Evolutionary conservation across 805 yeast species (phyloP), one percentile per base, ranked within the genome.

Genomic region (Metschnikowia shivogae): DNA sequence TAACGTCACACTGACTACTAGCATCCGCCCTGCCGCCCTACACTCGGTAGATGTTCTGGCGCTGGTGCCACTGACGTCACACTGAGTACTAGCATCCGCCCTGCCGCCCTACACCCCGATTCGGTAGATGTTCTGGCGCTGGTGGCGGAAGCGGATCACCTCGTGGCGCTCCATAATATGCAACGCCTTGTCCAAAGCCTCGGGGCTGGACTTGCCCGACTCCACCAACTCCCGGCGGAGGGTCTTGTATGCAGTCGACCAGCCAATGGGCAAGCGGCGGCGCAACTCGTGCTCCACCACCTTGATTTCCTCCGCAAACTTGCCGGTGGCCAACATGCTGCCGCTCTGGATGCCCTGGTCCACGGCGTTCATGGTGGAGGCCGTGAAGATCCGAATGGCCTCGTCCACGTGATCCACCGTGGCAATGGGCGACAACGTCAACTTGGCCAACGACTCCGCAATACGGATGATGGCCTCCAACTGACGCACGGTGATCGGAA

Each of bases 311-410:
- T 77, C 77, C 38, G 81, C 76, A 47, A 83, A 69, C 46, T 82
- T 82, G 30, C 81, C 79, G 49, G 80, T 79, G 5, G 78, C 70
- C 34, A 75, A 55, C 42, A 63, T 48, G 11, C 68, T 70, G 5
- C 68, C 70, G 28, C 64, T 64, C 13, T 66, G 77, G 36, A 78
- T 77, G 32, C 82, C 84, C 60, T 81, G 84, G 38, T 76, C 79
- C 9, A 88, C 92, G 0, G 99, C 99, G 61, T 90, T 90, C 95
- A 93, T 89, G 0, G 99, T 93, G 1, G 99, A 93, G 0, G 99
- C 97, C 49, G 87, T 87, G 67, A 93, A 93, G 50, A 93, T 71
- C 58, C 99, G 72, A 50, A 93, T 87, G 0, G 98, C 97, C 62
- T 93, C 99, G 57, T 88, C 92, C 26, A 93, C 99, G 61, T 93